These are phyloP conservation scores for Phytophthora ohioensis DNA, from an alignment of 352 stramenopile species.

Conservation along the genomic window DNA sequence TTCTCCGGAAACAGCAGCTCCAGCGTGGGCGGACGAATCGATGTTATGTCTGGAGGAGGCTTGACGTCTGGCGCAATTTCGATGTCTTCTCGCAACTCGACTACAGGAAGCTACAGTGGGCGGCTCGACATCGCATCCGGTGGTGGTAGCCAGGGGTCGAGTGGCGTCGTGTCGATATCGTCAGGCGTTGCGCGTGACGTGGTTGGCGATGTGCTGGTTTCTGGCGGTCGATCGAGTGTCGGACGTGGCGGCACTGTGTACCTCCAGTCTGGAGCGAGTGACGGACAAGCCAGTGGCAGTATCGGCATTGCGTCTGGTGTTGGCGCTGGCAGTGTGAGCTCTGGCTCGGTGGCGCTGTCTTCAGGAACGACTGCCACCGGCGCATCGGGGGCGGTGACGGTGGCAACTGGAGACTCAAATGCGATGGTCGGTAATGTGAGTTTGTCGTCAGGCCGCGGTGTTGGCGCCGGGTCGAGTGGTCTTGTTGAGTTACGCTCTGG, in stretches of 20 bases:
- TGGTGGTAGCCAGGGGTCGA: constrained; percentile 27
- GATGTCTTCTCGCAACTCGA: constrained; percentile 29
- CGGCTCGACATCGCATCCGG: constrained; percentile 29
- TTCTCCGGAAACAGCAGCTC: constrained; percentile 29
- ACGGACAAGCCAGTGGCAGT: constrained; percentile 23
- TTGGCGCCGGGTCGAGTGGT: background rate
- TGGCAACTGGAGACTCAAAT: constrained; percentile 24
- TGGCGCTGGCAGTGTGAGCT: constrained; percentile 12
- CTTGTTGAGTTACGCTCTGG: constrained; percentile 1
- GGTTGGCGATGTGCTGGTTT: constrained; percentile 29
- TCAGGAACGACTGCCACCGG: constrained; percentile 11
- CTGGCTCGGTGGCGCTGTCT: constrained; percentile 20
- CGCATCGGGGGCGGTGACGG: constrained; percentile 10
- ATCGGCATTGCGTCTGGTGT: constrained; percentile 18
- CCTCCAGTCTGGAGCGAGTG: constrained; percentile 29
- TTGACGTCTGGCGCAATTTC: constrained; percentile 14
- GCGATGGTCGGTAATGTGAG: constrained; percentile 16
- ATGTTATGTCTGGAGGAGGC: constrained; percentile 24
- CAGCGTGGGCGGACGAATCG: constrained; percentile 16
- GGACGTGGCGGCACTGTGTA: constrained; percentile 22
- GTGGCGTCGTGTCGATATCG: constrained; percentile 30
- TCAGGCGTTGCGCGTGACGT: constrained; percentile 26
- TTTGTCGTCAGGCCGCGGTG: background rate
- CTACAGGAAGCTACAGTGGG: constrained; percentile 17
- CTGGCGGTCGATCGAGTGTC: constrained; percentile 22